These are phyloP conservation scores for Galeopsis tetrahit DNA, from an alignment of 257 asterid species.

Conservation along the genomic window DNA sequence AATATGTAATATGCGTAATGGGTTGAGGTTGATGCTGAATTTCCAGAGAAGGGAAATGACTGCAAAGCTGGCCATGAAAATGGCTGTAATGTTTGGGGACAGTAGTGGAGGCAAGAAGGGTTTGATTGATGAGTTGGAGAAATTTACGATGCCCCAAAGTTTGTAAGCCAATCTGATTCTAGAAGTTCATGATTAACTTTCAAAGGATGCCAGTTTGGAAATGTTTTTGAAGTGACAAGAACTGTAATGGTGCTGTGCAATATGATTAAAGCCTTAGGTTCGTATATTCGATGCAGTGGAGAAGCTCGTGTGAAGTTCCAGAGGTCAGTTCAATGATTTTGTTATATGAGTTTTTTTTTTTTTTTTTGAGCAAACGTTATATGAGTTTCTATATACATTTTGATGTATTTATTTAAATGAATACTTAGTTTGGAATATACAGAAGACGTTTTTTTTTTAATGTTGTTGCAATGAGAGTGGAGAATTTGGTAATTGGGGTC, in stretches of 20 bases:
- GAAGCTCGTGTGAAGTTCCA: conserved; percentile 11
- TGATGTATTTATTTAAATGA: too few species aligned
- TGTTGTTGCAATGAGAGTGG: too few species aligned
- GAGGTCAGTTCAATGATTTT: conserved; percentile 9
- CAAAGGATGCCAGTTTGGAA: neutral
- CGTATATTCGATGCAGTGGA: neutral
- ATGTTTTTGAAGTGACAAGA: conserved; percentile 19
- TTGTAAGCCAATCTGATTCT: neutral
- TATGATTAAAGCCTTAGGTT: neutral
- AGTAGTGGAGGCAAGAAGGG: conserved; percentile 20
- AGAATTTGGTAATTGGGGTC: too few species aligned
- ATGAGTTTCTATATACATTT: neutral
- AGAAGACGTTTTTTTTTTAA: too few species aligned
- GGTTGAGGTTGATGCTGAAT: too few species aligned
- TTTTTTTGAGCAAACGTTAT: too few species aligned
- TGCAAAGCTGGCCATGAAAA: conserved; percentile 90
- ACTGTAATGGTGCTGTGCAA: neutral
- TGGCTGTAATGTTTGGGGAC: conserved; percentile 4
- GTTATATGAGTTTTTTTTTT: too few species aligned
- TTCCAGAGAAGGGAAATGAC: conserved; percentile 39
- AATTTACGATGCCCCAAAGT: neutral
- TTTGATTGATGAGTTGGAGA: conserved; percentile 34
- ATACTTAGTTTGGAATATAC: too few species aligned
- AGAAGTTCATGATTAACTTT: neutral
- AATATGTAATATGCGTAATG: too few species aligned